Evolutionary conservation across 2,329 filamentous ascomycete species (phyloP), one percentile per base, ranked within the genome.

Genomic region (Sphaerulina populicola): DNA sequence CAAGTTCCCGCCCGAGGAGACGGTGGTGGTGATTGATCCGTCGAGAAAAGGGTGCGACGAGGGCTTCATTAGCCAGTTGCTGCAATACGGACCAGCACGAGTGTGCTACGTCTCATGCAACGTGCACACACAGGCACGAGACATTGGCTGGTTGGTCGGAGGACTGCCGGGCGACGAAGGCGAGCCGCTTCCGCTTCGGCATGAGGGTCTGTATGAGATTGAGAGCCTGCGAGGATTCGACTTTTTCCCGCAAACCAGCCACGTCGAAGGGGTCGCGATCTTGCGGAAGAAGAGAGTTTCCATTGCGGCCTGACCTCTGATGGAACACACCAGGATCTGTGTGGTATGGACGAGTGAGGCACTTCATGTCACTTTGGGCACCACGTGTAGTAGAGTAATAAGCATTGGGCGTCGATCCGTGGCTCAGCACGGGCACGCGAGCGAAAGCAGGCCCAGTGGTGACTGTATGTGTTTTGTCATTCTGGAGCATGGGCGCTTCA

Each of bases 41-140:
- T 90, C 93, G 6, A 79, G 93, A 39, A 98, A 97, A 69, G 93
- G 93, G 8, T 97, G 93, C 66, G 91, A 95, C 62, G 81, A 82
- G 43, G 79, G 79, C 57, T 98, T 98, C 68, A 71, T 98, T 38
- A 70, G 74, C 12, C 93, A 98, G 72, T 70, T 98, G 63, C 72
- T 96, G 48, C 70, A 73, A 5, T 96, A 87, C 62, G 85, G 78
- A 0, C 91, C 93, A 0, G 77, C 77, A 57, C 77, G 93, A 53
- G 81, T 98, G 9, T 81, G 95, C 4, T 98, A 98, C 67, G 91
- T 98, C 37, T 94, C 87, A 66, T 98, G 93, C 64, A 98, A 98
- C 64, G 93, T 98, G 58, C 93, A 98, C 67, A 97, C 91, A 7
- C 93, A 97, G 76, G 93, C 93, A 11, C 75, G 93, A 47, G 93